Percentiles rank a stretch among this genome's conserved stretches.
Evolutionary conservation across 768 basidiomycete species (phyloP).

Genomic region (Jaapia argillacea): DNA sequence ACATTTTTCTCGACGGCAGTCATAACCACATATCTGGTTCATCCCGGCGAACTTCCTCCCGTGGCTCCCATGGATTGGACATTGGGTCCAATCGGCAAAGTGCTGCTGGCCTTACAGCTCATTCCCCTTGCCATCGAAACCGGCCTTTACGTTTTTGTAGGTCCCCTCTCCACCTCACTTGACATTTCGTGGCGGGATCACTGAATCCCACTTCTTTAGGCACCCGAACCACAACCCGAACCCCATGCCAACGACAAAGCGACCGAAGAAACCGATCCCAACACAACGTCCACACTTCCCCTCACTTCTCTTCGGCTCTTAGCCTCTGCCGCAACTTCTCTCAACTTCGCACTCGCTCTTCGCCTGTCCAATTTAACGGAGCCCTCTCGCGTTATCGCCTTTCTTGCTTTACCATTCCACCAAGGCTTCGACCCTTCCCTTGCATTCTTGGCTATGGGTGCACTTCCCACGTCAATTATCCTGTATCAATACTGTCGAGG

Average conservation of each 20-base stretch:
- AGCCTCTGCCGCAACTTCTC: constrained; percentile 30
- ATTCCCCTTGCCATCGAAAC: constrained; percentile 6
- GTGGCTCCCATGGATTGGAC: constrained; percentile 5
- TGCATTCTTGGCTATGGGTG: constrained; percentile 40
- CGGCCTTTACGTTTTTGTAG: constrained; percentile 14
- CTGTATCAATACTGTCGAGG: constrained; percentile 35
- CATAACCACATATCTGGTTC: constrained; percentile 31
- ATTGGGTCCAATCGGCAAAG: constrained; percentile 1
- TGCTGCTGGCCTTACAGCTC: constrained; percentile 5
- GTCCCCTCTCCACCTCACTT: no score
- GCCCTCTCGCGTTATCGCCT: constrained; percentile 36
- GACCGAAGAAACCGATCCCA: no score
- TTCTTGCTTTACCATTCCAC: constrained; percentile 40
- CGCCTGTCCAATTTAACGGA: constrained; percentile 45
- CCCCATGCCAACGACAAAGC: no score
- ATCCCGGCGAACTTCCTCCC: constrained; percentile 21
- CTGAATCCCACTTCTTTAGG: no score
- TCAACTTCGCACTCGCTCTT: constrained; percentile 45
- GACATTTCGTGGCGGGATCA: no score
- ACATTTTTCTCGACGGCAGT: constrained; percentile 42
- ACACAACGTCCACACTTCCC: no score
- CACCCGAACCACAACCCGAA: no score
- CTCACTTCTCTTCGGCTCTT: no score
- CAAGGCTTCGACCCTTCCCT: constrained; percentile 47
- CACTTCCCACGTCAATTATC: constrained; percentile 33